These are phyloP conservation scores for Stephania yunnanensis DNA, from an alignment of 164 flowering plant genomes.

Conservation along the genomic window DNA sequence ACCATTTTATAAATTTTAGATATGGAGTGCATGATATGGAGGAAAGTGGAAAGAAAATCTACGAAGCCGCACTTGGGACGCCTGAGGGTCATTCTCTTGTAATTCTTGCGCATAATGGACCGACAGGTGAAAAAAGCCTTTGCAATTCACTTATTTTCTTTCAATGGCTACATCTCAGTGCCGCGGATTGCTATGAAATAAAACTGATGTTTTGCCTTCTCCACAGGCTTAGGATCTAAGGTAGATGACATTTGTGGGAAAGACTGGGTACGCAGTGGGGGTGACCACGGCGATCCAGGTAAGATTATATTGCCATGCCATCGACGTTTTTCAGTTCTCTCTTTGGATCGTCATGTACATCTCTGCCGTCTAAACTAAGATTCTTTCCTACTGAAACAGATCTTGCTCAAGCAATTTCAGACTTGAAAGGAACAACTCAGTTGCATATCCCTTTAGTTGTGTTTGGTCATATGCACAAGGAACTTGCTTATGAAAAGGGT, in stretches of 20 bases:
- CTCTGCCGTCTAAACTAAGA: background rate
- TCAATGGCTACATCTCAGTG: background rate
- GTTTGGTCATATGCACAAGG: conserved; percentile 95
- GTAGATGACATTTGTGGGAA: conserved; percentile 71
- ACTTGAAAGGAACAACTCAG: conserved; percentile 40
- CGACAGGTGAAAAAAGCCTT: conserved; percentile 43
- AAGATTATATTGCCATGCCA: conserved; percentile 10
- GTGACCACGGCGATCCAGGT: conserved; percentile 97
- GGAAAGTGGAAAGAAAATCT: conserved; percentile 67
- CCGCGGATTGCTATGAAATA: background rate
- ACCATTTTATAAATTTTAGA: conserved; percentile 25
- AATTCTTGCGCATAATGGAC: conserved; percentile 95
- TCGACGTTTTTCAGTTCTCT: background rate
- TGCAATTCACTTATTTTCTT: conserved; percentile 1
- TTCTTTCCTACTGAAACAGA: conserved; percentile 39
- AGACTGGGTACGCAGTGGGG: conserved; percentile 69
- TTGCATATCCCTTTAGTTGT: conserved; percentile 56
- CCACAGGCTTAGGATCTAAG: conserved; percentile 71
- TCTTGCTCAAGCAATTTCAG: conserved; percentile 60
- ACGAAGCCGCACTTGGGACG: conserved; percentile 45
- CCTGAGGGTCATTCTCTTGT: conserved; percentile 61
- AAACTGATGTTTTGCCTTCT: background rate
- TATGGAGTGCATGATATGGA: conserved; percentile 69
- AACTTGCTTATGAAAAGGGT: conserved; percentile 53
- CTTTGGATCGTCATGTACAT: background rate